A percentile compares a stretch with the other conserved stretches of the same genome.
These are phyloP conservation scores for Chlorophyllum brunneum DNA, from an alignment of 768 basidiomycete genomes.

Conservation along the genomic window DNA sequence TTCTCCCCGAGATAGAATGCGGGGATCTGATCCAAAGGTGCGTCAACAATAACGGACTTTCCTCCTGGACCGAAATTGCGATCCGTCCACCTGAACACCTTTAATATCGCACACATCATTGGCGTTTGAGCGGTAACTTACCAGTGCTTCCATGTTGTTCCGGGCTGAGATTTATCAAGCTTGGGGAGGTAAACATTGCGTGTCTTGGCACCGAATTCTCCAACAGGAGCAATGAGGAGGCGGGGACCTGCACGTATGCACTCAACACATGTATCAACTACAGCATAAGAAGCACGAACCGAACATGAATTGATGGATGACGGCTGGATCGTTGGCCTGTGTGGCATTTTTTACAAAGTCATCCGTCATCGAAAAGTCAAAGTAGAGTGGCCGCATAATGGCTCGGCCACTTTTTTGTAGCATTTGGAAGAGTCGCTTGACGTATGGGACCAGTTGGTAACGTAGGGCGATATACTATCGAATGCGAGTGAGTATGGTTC, in stretches of 20 bases:
- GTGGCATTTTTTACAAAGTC: conserved; percentile 24
- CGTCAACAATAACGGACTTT: conserved; percentile 24
- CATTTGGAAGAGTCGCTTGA: conserved; percentile 27
- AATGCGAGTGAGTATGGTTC: neutral
- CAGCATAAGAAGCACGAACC: conserved; percentile 17
- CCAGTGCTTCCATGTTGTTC: conserved; percentile 30
- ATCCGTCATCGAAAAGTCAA: conserved; percentile 28
- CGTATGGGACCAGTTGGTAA: conserved; percentile 31
- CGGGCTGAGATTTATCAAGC: conserved; percentile 14
- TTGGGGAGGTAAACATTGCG: conserved; percentile 28
- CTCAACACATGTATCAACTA: neutral
- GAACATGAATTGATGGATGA: conserved; percentile 32
- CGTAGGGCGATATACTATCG: conserved; percentile 31
- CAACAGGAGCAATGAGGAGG: conserved; percentile 30
- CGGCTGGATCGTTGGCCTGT: conserved; percentile 21
- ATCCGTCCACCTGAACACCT: conserved; percentile 28
- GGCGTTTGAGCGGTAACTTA: conserved; percentile 12
- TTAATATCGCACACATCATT: neutral
- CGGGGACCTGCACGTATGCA: conserved; percentile 22
- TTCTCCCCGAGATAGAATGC: conserved; percentile 30
- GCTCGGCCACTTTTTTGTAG: conserved; percentile 27
- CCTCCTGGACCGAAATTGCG: conserved; percentile 26
- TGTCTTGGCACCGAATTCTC: conserved; percentile 21
- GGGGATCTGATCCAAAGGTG: conserved; percentile 28
- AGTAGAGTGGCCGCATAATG: conserved; percentile 30